Evolutionary conservation across 345 rosid species (phyloP), one percentile per base, ranked within the genome.

Genomic region (Mangifera indica): DNA sequence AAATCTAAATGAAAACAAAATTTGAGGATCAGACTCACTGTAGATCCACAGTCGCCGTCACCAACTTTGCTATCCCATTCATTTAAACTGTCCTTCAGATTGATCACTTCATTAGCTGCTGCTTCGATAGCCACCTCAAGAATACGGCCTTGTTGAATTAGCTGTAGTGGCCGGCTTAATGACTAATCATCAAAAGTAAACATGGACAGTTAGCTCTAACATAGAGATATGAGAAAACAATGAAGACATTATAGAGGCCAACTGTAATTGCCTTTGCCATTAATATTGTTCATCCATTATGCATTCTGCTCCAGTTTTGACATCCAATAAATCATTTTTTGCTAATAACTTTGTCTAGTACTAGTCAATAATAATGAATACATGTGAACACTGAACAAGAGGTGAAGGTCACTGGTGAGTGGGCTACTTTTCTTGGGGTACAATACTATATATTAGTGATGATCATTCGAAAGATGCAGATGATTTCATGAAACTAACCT

Each of bases 41-140:
- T 95, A 60, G 98, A 92, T 49, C 99, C 99, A 80, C 99, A 95
- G 74, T 95, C 99, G 20, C 93, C 98, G 81, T 95, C 99, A 66
- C 99, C 99, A 13, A 88, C 98, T 88, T 79, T 92, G 84, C 91
- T 75, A 77, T 95, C 99, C 99, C 98, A 92, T 72, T 90, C 97
- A 75, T 95, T 92, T 81, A 95, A 83, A 76, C 81, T 82, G 57
- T 91, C 98, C 76, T 72, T 87, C 26, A 95, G 81, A 73, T 79
- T 72, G 20, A 88, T 82, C 49, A 89, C 60, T 60, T 88, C 98
- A 74, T 83, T 87, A 60, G 89, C 83, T 72, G 96, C 98, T 69
- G 96, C 96, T 79, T 89, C 90, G 68, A 95, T 89, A 83, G 96
- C 97, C 21, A 79, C 79, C 85, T 95, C 97, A 69, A 95, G 89